A percentile compares a stretch with the other conserved stretches of the same genome.
Evolutionary conservation across 1,139 yeast genomes (phyloP).

Genomic region (Yamadazyma trypodendri): DNA sequence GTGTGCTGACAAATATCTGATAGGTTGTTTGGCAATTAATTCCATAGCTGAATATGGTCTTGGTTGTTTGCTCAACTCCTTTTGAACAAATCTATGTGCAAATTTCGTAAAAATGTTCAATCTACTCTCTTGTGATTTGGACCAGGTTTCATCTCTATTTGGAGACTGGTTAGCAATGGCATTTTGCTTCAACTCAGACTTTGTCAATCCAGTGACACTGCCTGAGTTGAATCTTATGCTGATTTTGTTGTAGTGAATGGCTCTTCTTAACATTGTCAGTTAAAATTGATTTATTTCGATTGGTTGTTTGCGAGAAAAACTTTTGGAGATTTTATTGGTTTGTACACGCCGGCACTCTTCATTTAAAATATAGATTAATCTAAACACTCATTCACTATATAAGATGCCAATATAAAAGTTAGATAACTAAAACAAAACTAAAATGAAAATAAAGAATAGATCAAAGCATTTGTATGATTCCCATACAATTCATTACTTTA

Average conservation of each 20-base stretch:
- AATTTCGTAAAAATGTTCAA: conserved; percentile 53
- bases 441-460: conserved; percentile 2
- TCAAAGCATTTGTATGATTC: background rate
- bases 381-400: conserved; percentile 3
- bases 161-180: conserved; percentile 64
- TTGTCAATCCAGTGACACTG: conserved; percentile 40
- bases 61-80: conserved; percentile 68
- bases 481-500: conserved; percentile 1
- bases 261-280: conserved; percentile 11
- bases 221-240: conserved; percentile 16
- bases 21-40: conserved; percentile 72
- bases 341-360: background rate
- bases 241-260: conserved; percentile 5
- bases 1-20: conserved; percentile 54
- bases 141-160: conserved; percentile 70
- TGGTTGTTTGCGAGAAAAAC: conserved; percentile 7
- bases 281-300: conserved; percentile 9
- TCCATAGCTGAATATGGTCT: conserved; percentile 84
- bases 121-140: conserved; percentile 65
- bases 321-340: background rate
- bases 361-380: conserved; percentile 2
- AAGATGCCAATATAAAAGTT: conserved; percentile 2
- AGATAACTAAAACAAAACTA: conserved; percentile 3
- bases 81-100: conserved; percentile 68
- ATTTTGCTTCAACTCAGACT: conserved; percentile 35